These are phyloP conservation scores for Aspergillus piperis DNA, from an alignment of 2,329 filamentous ascomycete species.

Conservation along the genomic window DNA sequence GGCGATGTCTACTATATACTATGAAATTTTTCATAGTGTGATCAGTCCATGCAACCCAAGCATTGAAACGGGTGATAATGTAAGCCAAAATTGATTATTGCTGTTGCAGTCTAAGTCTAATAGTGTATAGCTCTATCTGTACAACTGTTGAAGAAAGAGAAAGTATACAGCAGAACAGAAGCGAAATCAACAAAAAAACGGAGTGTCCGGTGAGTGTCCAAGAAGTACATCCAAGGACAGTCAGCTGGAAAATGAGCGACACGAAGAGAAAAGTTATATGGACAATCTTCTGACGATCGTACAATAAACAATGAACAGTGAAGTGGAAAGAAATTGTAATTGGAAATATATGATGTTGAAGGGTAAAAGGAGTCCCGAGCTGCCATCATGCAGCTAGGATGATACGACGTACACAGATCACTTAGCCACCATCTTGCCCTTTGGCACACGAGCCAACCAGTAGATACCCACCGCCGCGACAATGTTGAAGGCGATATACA, in stretches of 20 bases:
- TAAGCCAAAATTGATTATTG: no score
- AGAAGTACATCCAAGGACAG: not conserved
- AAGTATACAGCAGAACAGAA: not conserved
- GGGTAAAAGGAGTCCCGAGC: no score
- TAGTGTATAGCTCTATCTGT: no score
- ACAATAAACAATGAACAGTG: not conserved
- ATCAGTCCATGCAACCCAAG: no score
- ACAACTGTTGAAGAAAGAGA: no score
- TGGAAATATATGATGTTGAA: not conserved
- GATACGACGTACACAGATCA: no score
- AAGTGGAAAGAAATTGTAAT: not conserved
- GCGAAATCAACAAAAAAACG: not conserved
- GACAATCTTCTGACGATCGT: not conserved
- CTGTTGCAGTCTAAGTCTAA: no score
- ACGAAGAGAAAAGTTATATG: not conserved
- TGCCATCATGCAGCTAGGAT: no score
- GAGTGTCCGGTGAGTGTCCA: not conserved
- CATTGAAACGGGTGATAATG: no score
- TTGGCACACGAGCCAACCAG: slow-evolving; percentile 60
- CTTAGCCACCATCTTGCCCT: slow-evolving; percentile 27
- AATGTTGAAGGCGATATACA: slow-evolving; percentile 65
- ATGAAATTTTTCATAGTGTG: no score
- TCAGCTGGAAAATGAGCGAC: not conserved
- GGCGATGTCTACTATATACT: no score
- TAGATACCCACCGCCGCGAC: slow-evolving; percentile 60